phyloP scores from a whole-genome alignment of 2,329 filamentous ascomycete genomes.

The Arachnomyces sp. region DNA sequence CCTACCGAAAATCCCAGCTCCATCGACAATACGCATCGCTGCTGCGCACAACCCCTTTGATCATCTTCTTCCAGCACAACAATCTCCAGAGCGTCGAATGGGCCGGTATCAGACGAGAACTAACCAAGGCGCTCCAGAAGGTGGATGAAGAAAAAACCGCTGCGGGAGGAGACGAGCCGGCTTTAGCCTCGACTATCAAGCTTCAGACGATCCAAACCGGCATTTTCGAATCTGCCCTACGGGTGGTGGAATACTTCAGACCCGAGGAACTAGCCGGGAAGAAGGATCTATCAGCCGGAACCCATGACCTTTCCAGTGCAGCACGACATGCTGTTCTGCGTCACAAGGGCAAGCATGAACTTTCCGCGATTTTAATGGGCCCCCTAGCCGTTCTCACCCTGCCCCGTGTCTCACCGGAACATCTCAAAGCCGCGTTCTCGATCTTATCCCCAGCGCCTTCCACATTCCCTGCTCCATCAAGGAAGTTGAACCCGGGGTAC shows the following conservation, averaged over 20 bases:
- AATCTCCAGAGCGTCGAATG: constrained; percentile 69
- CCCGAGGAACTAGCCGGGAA: constrained; percentile 33
- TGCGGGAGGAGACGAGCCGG: constrained; percentile 33
- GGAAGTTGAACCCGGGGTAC: constrained; percentile 70
- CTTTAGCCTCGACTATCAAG: constrained; percentile 57
- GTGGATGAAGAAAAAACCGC: constrained; percentile 62
- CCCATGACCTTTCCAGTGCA: constrained; percentile 52
- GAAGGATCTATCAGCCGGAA: constrained; percentile 36
- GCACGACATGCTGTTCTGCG: constrained; percentile 46
- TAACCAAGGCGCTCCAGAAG: constrained; percentile 54
- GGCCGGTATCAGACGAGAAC: constrained; percentile 63
- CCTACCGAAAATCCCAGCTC: constrained; percentile 85
- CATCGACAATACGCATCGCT: constrained; percentile 80
- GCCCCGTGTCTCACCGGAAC: constrained; percentile 72
- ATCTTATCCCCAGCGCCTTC: constrained; percentile 66
- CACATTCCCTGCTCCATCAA: constrained; percentile 68
- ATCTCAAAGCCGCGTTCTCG: constrained; percentile 72
- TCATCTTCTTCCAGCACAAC: constrained; percentile 80
- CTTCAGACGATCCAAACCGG: constrained; percentile 80
- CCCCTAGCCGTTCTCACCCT: constrained; percentile 75
- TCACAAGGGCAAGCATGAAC: constrained; percentile 48
- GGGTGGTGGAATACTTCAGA: constrained; percentile 78
- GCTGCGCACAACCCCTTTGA: constrained; percentile 73
- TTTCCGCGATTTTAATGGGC: constrained; percentile 71
- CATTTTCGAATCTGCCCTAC: constrained; percentile 78